Evolutionary conservation across 345 rosid genomes (phyloP).

Genomic region (Eucalyptus regnans): DNA sequence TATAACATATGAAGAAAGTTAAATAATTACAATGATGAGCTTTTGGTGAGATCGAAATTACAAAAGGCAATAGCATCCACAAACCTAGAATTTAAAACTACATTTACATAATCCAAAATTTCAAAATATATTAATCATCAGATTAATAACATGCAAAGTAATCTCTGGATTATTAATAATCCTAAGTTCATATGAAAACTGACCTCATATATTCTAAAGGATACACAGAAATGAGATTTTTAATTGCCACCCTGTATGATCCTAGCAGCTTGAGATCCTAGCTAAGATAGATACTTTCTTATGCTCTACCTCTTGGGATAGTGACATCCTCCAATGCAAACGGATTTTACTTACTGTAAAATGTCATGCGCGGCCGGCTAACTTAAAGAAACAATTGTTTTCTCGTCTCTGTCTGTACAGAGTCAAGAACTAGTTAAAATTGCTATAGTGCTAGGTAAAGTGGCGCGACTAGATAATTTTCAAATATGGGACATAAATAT

Average conservation of each 20-base stretch:
- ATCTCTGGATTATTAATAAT: neutral
- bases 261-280: neutral
- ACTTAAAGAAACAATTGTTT: neutral
- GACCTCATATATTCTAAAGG: neutral
- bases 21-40: neutral
- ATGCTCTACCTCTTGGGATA: neutral
- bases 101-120: neutral
- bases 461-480: neutral
- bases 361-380: neutral
- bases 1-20: neutral
- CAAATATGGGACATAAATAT: neutral
- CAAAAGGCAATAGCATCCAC: neutral
- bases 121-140: neutral
- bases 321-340: neutral
- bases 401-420: neutral
- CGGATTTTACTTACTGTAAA: neutral
- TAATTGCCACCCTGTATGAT: neutral
- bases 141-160: neutral
- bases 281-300: neutral
- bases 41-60: neutral
- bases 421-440: neutral
- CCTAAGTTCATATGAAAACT: neutral
- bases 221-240: neutral
- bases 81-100: neutral
- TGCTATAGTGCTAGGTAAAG: neutral